Percentiles rank a stretch among this genome's conserved stretches.
Conservation (phyloP, 1,284 basidiomycete genomes). For the Vanrija pseudolonga region DNA sequence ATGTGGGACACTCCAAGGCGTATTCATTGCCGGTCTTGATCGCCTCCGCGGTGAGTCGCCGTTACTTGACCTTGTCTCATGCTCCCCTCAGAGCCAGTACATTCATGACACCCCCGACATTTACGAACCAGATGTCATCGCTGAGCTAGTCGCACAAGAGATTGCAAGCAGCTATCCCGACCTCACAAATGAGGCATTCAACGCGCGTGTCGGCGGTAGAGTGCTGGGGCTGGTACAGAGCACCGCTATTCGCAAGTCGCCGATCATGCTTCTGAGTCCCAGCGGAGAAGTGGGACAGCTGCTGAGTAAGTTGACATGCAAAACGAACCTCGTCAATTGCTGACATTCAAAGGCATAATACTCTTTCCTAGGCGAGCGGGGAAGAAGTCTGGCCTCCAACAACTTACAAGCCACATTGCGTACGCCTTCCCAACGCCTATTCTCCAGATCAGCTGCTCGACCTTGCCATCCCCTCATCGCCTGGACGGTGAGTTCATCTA, state of each 20-base stretch:
- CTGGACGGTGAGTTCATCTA: neutral
- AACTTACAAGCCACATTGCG: too few relatives aligned
- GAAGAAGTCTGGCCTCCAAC: too few relatives aligned
- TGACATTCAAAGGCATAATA: too few relatives aligned
- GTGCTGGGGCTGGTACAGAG: conserved; percentile 18
- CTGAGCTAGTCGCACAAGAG: conserved; percentile 8
- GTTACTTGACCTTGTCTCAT: neutral
- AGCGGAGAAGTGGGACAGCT: conserved; percentile 29
- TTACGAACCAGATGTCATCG: conserved; percentile 3
- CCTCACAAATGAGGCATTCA: neutral
- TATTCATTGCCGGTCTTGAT: conserved; percentile 8
- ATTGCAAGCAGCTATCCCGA: conserved; percentile 13
- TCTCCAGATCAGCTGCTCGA: conserved; percentile 3
- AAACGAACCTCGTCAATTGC: too few relatives aligned
- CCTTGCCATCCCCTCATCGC: neutral
- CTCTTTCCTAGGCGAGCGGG: too few relatives aligned
- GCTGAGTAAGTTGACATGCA: conserved; percentile 20
- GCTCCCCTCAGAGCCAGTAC: neutral
- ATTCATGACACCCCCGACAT: conserved; percentile 6
- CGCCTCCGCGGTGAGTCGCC: conserved; percentile 18
- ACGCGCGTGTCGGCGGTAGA: conserved; percentile 8
- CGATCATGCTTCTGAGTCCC: conserved; percentile 24
- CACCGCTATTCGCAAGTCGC: conserved; percentile 14
- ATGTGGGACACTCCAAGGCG: too few relatives aligned
- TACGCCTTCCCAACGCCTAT: neutral